Conservation (phyloP, 208 protist genomes). For the Trypanosoma grayi region DNA sequence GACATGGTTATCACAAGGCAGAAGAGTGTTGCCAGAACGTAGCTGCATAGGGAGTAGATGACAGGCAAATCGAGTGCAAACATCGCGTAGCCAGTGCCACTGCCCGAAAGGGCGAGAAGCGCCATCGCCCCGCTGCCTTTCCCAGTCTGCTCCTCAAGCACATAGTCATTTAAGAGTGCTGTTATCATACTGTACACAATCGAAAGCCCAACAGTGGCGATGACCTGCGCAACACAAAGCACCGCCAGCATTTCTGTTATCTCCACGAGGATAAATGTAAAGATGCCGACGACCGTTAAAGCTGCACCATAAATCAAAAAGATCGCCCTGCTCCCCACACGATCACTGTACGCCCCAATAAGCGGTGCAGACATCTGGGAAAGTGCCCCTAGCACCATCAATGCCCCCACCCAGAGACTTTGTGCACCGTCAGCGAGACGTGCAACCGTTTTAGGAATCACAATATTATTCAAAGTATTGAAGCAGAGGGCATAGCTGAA, state of each 20-base stretch:
- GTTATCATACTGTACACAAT: slow-evolving; percentile 30
- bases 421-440: slow-evolving; percentile 19
- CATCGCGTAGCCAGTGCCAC: slow-evolving; percentile 30
- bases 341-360: slow-evolving; percentile 35
- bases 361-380: slow-evolving; percentile 26
- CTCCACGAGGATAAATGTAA: slow-evolving; percentile 27
- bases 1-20: slow-evolving; percentile 21
- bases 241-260: slow-evolving; percentile 15
- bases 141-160: slow-evolving; percentile 26
- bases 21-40: slow-evolving; percentile 23
- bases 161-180: slow-evolving; percentile 30
- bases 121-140: slow-evolving; percentile 28
- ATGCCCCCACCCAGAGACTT: slow-evolving; percentile 24
- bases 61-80: slow-evolving; percentile 27
- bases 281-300: slow-evolving; percentile 25
- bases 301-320: slow-evolving; percentile 28
- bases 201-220: slow-evolving; percentile 27
- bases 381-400: slow-evolving; percentile 29
- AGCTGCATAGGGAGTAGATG: slow-evolving; percentile 23
- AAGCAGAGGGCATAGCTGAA: slow-evolving; percentile 33
- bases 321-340: slow-evolving; percentile 5
- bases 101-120: slow-evolving; percentile 26
- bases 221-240: slow-evolving; percentile 26
- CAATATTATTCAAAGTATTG: slow-evolving; percentile 25
- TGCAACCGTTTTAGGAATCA: slow-evolving; percentile 34